Percentiles rank a stretch among this genome's conserved stretches.
These are phyloP conservation scores for Fraxinus anomala DNA, from an alignment of 257 asterid genomes.

Conservation along the genomic window DNA sequence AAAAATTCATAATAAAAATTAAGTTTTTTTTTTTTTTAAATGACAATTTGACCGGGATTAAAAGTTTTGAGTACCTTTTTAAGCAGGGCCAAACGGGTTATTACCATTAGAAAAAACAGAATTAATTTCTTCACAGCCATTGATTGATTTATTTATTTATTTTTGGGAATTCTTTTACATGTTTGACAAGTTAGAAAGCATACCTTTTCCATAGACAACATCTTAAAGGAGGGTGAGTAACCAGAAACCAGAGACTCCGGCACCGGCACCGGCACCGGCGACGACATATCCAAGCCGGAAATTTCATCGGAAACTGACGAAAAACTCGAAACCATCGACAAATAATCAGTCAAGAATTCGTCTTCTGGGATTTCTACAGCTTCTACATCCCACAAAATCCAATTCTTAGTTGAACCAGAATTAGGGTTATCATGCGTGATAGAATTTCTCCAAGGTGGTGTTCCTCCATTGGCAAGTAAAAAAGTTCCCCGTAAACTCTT, in stretches of 20 bases:
- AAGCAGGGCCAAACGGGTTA: background rate
- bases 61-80: too few species aligned
- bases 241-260: slow-evolving; percentile 56
- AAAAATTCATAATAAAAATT: too few species aligned
- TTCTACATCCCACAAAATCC: slow-evolving; percentile 85
- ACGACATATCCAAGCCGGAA: slow-evolving; percentile 59
- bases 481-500: slow-evolving; percentile 58
- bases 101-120: too few species aligned
- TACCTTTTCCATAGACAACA: slow-evolving; percentile 61
- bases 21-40: too few species aligned
- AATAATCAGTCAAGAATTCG: slow-evolving; percentile 60
- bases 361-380: slow-evolving; percentile 71
- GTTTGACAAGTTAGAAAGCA: slow-evolving; percentile 20
- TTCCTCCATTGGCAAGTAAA: slow-evolving; percentile 87
- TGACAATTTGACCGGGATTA: too few species aligned
- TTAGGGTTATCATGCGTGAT: slow-evolving; percentile 71
- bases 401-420: slow-evolving; percentile 49
- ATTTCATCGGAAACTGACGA: slow-evolving; percentile 81
- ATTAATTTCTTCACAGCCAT: background rate
- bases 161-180: background rate
- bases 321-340: slow-evolving; percentile 67
- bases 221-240: slow-evolving; percentile 29
- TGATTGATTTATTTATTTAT: background rate
- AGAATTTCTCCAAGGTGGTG: slow-evolving; percentile 91
- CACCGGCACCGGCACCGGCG: slow-evolving; percentile 61